Conservation (phyloP, 2,329 filamentous ascomycete genomes). For the Xylariaceae sp. region DNA sequence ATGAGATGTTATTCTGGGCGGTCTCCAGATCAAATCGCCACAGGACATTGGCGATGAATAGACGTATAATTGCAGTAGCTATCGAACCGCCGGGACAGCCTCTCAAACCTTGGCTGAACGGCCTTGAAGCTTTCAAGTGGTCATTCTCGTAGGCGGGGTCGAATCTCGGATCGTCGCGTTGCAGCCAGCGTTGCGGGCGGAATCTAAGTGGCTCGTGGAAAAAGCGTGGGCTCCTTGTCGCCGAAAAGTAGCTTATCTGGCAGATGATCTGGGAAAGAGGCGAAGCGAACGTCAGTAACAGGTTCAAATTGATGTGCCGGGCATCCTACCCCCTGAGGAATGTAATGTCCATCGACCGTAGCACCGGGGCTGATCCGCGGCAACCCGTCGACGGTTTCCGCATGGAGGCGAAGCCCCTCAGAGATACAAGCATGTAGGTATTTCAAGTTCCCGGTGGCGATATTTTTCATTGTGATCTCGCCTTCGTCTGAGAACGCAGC, state of each 20-base stretch:
- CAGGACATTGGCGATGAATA: conserved; percentile 17
- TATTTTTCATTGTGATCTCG: conserved; percentile 32
- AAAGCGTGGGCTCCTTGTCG: conserved; percentile 14
- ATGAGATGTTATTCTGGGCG: conserved; percentile 11
- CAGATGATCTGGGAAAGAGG: conserved; percentile 12
- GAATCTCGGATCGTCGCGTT: conserved; percentile 22
- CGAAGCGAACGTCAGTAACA: conserved; percentile 1
- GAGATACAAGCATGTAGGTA: conserved; percentile 33
- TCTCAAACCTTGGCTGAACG: conserved; percentile 28
- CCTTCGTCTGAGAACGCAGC: conserved; percentile 20
- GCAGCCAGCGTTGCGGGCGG: conserved; percentile 28
- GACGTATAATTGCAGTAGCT: conserved; percentile 1
- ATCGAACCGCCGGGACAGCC: conserved; percentile 20
- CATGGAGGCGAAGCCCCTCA: conserved; percentile 31
- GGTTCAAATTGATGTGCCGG: too few relatives aligned
- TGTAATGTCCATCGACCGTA: conserved; percentile 34
- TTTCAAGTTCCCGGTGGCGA: conserved; percentile 25
- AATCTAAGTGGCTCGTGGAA: conserved; percentile 24
- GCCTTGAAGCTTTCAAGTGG: conserved; percentile 17
- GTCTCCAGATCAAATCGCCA: conserved; percentile 20
- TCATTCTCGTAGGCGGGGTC: conserved; percentile 19
- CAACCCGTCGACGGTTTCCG: conserved; percentile 25
- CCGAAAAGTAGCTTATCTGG: conserved; percentile 23
- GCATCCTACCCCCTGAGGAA: conserved; percentile 23
- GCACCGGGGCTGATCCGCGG: conserved; percentile 36